Base-by-base conservation (phyloP, 768 basidiomycete genomes). In the Lactarius sanguifluus region DNA sequence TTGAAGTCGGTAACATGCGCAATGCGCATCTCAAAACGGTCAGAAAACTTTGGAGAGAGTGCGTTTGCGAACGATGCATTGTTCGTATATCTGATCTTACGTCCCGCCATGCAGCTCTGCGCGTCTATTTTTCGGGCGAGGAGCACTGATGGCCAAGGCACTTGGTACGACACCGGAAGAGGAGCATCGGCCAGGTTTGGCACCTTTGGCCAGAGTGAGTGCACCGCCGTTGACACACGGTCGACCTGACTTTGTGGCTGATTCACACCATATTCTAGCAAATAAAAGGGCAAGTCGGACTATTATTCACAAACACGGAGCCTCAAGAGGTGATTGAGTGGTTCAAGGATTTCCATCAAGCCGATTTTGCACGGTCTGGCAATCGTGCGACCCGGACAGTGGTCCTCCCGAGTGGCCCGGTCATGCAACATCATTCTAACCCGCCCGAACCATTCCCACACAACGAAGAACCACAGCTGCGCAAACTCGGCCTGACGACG, bases 391-490 rank as follows among this genome's bases (percentile, higher is more conserved):
- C 83, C 56, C 83, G 86, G 66, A 89, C 90, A 0, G 85, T 97
- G 64, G 79, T 82, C 38, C 81, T 99, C 20, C 91, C 94, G 18
- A 84, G 78, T 66, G 96, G 96, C 41, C 93, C 96, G 25, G 86
- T 98, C 62, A 85, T 95, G 88, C 84, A 86, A 68, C 83, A 83
- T 52, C 83, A 90, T 74, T 89, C 90, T 3, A 88, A 91, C 69
- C 91, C 90, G 0, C 85, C 90, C 45, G 89, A 95, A 71, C 90
- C 93, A 2, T 96, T 98, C 77, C 94, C 97, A 43, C 95, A 98
- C 76, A 95, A 94, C 72, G 94, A 98, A 80, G 97, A 99, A 69
- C 95, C 96, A 25, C 96, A 98, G 75, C 82, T 99, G 61, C 87
- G 97, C 63, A 92, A 92, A 76, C 84, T 98, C 41, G 97, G 97